phyloP scores from a whole-genome alignment of 129 eudicot genomes.

The Arctium minus region DNA sequence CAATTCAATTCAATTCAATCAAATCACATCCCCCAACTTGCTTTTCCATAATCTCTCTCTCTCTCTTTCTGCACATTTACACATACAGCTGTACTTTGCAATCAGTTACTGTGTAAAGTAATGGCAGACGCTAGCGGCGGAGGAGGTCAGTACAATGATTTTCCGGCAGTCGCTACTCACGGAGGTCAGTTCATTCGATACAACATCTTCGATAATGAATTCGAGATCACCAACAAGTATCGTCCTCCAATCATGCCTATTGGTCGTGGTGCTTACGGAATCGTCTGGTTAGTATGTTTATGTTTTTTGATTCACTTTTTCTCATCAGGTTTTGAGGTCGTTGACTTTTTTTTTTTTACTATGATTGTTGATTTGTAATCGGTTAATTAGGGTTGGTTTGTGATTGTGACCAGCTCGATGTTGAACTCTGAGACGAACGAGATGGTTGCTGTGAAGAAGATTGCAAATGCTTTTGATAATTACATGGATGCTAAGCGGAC shows the following conservation, averaged over 20 bases:
- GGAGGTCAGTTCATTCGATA: slow-evolving; percentile 83
- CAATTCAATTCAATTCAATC: no score
- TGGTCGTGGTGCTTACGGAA: slow-evolving; percentile 97
- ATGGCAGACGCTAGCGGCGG: slow-evolving; percentile 54
- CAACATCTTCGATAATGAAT: slow-evolving; percentile 61
- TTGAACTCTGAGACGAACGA: slow-evolving; percentile 83
- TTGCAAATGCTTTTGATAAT: slow-evolving; percentile 85
- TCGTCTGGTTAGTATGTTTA: slow-evolving; percentile 57
- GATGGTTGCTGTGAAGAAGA: slow-evolving; percentile 92
- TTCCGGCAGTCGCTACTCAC: slow-evolving; percentile 64
- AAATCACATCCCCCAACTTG: slow-evolving; percentile 4
- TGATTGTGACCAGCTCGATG: slow-evolving; percentile 46
- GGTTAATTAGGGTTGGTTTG: slow-evolving; percentile 9
- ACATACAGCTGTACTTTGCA: neutral
- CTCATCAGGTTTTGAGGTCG: slow-evolving; percentile 4
- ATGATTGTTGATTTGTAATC: neutral
- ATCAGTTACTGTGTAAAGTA: neutral
- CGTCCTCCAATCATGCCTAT: slow-evolving; percentile 91
- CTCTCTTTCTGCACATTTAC: slow-evolving; percentile 7
- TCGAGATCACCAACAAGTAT: slow-evolving; percentile 73
- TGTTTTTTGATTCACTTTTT: neutral
- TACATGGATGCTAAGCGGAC: slow-evolving; percentile 94
- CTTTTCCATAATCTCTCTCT: neutral
- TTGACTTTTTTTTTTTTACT: slow-evolving; percentile 17
- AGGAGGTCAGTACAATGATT: slow-evolving; percentile 56